Evolutionary conservation across 306 rosid species (phyloP).

Genomic region (Trifolium dubium): DNA sequence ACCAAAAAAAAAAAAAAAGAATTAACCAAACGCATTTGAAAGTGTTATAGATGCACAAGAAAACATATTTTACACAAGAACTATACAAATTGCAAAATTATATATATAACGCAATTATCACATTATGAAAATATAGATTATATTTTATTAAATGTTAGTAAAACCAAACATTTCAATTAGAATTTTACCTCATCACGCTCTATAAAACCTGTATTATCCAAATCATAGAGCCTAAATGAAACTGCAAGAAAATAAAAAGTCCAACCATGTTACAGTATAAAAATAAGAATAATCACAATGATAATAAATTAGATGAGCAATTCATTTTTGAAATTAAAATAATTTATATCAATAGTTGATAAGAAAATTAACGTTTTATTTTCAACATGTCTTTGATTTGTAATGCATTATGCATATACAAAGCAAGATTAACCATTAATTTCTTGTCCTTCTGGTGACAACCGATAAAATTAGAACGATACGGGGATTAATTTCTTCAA

Average conservation of each 20-base stretch:
- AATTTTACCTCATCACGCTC: slow-evolving; percentile 81
- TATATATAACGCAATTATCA: not conserved
- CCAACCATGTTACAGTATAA: not conserved
- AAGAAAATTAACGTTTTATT: not conserved
- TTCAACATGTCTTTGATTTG: not conserved
- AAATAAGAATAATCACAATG: not conserved
- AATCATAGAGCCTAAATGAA: slow-evolving; percentile 84
- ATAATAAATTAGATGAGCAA: not conserved
- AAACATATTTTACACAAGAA: not conserved
- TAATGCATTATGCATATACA: not conserved
- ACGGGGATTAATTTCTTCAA: not conserved
- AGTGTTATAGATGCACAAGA: not conserved
- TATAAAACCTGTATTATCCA: slow-evolving; percentile 75
- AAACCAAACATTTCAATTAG: not conserved
- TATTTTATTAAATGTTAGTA: no score
- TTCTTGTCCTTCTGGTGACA: no score
- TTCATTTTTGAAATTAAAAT: not conserved
- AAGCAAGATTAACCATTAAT: not conserved
- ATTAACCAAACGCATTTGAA: slow-evolving; percentile 1
- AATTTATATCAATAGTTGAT: not conserved
- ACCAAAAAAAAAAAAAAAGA: no score
- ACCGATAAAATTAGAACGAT: no score
- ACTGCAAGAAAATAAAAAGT: slow-evolving; percentile 51
- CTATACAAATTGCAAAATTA: not conserved
- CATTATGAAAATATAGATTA: no score